A percentile compares a stretch with the other conserved stretches of the same genome.
phyloP scores from a whole-genome alignment of 495 filamentous ascomycete genomes.

The Chaetomium cochliodes region DNA sequence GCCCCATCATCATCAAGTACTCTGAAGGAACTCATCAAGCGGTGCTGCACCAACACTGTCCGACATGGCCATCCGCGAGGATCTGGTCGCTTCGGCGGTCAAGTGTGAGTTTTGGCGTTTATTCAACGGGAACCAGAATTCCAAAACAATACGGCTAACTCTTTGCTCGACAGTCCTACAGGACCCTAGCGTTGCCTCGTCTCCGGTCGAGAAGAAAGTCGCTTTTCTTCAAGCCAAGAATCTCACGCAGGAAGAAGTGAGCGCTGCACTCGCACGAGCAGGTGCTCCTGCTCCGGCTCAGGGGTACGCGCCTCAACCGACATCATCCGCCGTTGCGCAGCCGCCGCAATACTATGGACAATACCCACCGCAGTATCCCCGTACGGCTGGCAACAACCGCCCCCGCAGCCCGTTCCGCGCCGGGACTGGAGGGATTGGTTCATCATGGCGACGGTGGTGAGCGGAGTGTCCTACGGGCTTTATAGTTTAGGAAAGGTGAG shows the following conservation, averaged over 20 bases:
- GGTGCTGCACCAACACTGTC: background rate
- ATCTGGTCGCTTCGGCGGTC: slow-evolving; percentile 74
- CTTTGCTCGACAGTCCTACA: slow-evolving; percentile 69
- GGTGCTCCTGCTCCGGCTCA: slow-evolving; percentile 56
- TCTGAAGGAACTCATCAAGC: background rate
- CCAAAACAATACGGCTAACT: slow-evolving; percentile 9
- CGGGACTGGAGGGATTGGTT: slow-evolving; percentile 99
- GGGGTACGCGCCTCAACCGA: slow-evolving; percentile 48
- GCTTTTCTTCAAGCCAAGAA: slow-evolving; percentile 97
- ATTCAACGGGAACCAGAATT: background rate
- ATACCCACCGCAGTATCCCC: slow-evolving; percentile 61
- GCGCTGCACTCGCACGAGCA: slow-evolving; percentile 72
- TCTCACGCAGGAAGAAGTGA: slow-evolving; percentile 92
- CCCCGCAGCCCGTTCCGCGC: slow-evolving; percentile 63
- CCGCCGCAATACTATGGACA: slow-evolving; percentile 63
- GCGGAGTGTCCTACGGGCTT: slow-evolving; percentile 81
- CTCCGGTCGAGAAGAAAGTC: slow-evolving; percentile 87
- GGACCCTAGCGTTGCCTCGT: slow-evolving; percentile 85
- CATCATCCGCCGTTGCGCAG: slow-evolving; percentile 42
- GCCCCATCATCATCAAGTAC: background rate
- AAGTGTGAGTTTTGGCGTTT: slow-evolving; percentile 46
- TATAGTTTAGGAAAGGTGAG: slow-evolving; percentile 79
- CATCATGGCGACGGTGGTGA: slow-evolving; percentile 90
- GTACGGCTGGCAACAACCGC: slow-evolving; percentile 65
- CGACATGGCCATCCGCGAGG: slow-evolving; percentile 77